phyloP scores from a whole-genome alignment of 345 rosid genomes.

The Pistacia vera region DNA sequence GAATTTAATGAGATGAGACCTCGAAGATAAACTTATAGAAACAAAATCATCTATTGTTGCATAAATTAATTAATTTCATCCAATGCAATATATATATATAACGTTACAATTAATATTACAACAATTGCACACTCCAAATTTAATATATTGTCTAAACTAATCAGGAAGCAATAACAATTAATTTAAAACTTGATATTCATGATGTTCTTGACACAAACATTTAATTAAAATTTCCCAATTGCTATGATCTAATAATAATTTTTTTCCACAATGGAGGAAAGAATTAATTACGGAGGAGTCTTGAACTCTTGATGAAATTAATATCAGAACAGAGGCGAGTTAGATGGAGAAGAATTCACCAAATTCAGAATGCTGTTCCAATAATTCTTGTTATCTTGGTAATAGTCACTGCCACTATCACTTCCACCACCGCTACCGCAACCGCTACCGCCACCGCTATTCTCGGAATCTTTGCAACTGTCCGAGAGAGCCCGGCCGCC shows the following conservation, averaged over 20 bases:
- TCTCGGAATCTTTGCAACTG: constrained; percentile 48
- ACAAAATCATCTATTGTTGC: no score
- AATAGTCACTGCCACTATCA: constrained; percentile 46
- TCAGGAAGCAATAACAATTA: constrained; percentile 4
- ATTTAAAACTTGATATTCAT: no score
- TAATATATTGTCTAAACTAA: not conserved
- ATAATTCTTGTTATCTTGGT: constrained; percentile 88
- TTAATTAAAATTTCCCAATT: not conserved
- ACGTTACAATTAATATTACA: no score
- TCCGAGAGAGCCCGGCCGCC: constrained; percentile 46
- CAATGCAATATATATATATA: no score
- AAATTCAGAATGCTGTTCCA: constrained; percentile 94
- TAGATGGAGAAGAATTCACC: constrained; percentile 86
- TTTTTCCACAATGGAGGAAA: not conserved
- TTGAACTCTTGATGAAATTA: not conserved
- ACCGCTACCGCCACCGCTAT: constrained; percentile 20
- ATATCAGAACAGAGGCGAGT: constrained; percentile 64
- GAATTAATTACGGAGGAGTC: not conserved
- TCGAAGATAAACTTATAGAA: no score
- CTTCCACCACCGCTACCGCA: constrained; percentile 23
- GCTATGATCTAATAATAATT: not conserved
- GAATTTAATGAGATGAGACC: no score
- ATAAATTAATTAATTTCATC: no score
- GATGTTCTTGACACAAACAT: constrained; percentile 7
- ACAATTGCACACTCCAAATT: not conserved